phyloP scores from a whole-genome alignment of 805 yeast genomes.

The Candida anglica region DNA sequence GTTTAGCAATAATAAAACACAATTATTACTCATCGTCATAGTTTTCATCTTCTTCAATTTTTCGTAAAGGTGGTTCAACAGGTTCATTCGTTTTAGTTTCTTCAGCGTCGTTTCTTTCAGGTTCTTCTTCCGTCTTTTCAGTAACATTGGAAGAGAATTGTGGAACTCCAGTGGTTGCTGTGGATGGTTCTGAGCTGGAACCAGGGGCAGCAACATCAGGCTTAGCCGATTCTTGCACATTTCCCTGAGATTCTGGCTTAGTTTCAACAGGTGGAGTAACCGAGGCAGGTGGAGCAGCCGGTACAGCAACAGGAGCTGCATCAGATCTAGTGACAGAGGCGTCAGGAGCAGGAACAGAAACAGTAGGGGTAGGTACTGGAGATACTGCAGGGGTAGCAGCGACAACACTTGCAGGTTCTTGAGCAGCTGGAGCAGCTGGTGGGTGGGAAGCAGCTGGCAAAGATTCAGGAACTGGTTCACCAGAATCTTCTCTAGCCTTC shows the following conservation, averaged over 20 bases:
- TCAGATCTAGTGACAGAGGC: not conserved
- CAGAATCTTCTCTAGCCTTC: constrained; percentile 6
- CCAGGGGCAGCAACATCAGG: constrained; percentile 6
- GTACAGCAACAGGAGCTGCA: not conserved
- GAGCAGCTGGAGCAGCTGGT: not conserved
- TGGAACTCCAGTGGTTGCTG: constrained; percentile 11
- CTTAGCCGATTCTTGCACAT: no score
- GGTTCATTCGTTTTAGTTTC: constrained; percentile 21
- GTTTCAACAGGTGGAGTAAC: constrained; percentile 4
- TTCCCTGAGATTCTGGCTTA: constrained; percentile 1
- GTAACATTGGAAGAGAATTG: constrained; percentile 17
- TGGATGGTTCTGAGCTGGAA: constrained; percentile 3
- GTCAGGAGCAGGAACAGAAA: not conserved
- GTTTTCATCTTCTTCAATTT: constrained; percentile 43
- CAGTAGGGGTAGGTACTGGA: not conserved
- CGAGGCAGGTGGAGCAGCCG: constrained; percentile 5
- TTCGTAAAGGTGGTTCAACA: constrained; percentile 42
- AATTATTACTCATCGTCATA: constrained; percentile 36
- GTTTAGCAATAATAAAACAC: no score
- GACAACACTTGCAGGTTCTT: no score
- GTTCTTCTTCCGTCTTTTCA: constrained; percentile 10
- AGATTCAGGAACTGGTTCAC: not conserved
- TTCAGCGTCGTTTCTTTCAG: constrained; percentile 22
- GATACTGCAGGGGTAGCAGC: constrained; percentile 3
- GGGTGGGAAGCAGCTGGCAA: not conserved